These are phyloP conservation scores for Tubosaeta brunneosetosa DNA, from an alignment of 768 basidiomycete species.

Conservation along the genomic window DNA sequence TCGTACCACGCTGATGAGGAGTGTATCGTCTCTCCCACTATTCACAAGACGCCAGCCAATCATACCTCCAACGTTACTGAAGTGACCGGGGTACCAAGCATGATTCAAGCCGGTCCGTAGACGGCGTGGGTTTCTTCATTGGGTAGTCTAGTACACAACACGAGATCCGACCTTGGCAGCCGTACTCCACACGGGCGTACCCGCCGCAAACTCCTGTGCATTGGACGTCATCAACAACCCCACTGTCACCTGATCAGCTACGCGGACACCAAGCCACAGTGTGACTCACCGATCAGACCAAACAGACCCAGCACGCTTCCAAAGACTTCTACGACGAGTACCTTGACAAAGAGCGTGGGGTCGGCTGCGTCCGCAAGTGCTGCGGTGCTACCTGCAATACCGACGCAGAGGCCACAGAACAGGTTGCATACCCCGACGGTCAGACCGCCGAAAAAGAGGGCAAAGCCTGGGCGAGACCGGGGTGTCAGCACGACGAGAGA, in stretches of 20 bases:
- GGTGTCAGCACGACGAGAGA: not conserved
- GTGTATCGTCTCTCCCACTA: too few relatives aligned
- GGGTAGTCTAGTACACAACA: constrained; percentile 26
- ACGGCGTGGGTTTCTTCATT: not conserved
- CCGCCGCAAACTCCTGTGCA: constrained; percentile 53
- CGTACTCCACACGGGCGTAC: constrained; percentile 28
- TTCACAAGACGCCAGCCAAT: too few relatives aligned
- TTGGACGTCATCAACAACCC: constrained; percentile 74
- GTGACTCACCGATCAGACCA: constrained; percentile 78
- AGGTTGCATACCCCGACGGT: constrained; percentile 94
- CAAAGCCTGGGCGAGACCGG: constrained; percentile 53
- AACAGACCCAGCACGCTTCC: constrained; percentile 89
- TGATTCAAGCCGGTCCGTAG: not conserved
- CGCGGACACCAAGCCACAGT: not conserved
- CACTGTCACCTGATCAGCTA: constrained; percentile 39
- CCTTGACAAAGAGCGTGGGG: constrained; percentile 91
- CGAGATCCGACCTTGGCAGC: constrained; percentile 27
- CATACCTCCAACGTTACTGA: too few relatives aligned
- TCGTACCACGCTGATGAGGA: too few relatives aligned
- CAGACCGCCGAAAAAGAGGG: constrained; percentile 95
- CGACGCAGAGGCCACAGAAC: constrained; percentile 90
- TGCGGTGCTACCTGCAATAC: constrained; percentile 92
- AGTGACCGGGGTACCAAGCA: too few relatives aligned
- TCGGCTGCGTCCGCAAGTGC: constrained; percentile 95
- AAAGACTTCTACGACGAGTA: constrained; percentile 94